A percentile compares a stretch with the other conserved stretches of the same genome.
phyloP scores from a whole-genome alignment of 257 asterid genomes.

The Fraxinus americana region DNA sequence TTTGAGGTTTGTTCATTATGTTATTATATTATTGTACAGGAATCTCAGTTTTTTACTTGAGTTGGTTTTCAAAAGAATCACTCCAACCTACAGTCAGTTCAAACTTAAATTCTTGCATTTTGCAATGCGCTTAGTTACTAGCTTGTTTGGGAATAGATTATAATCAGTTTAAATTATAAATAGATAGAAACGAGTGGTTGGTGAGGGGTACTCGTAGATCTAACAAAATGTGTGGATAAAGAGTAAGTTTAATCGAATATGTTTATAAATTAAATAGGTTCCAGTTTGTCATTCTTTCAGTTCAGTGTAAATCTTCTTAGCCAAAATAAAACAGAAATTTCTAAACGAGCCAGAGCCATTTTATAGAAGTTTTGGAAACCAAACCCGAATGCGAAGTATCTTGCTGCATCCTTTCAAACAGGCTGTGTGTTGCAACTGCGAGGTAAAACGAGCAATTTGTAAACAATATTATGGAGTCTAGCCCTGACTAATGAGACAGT shows the following conservation, averaged over 20 bases:
- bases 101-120: background rate
- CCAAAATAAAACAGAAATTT: background rate
- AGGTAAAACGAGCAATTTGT: background rate
- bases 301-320: background rate
- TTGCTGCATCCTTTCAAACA: background rate
- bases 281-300: background rate
- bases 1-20: constrained; percentile 25
- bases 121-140: too few species aligned
- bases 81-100: constrained; percentile 25
- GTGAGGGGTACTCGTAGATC: too few species aligned
- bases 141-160: too few species aligned
- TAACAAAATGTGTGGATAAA: too few species aligned
- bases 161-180: too few species aligned
- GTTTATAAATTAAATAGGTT: too few species aligned
- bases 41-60: background rate
- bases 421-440: background rate
- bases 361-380: background rate
- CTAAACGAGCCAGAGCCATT: background rate
- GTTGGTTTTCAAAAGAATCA: constrained; percentile 23
- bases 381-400: background rate
- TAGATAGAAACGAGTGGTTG: too few species aligned
- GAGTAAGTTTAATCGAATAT: too few species aligned
- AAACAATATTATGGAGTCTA: background rate
- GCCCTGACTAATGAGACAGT: background rate
- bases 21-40: constrained; percentile 31